Percentiles rank a stretch among this genome's conserved stretches.
Conservation (phyloP, 768 basidiomycete species). For the Collybia nuda region DNA sequence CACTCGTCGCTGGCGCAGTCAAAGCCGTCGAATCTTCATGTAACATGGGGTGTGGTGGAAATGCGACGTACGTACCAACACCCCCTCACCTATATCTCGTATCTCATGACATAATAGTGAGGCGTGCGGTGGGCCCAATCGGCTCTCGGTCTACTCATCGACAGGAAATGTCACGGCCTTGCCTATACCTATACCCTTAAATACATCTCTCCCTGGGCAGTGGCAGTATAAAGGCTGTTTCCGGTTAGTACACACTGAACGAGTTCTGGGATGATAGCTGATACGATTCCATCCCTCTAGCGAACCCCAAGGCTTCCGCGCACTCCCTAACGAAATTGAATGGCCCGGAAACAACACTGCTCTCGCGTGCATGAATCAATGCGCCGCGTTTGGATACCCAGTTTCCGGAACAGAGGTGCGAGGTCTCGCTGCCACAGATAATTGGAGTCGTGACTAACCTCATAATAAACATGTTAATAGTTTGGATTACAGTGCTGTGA, state of each 20-base stretch:
- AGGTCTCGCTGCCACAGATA: not conserved
- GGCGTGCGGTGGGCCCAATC: conserved; percentile 72
- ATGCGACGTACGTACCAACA: conserved; percentile 46
- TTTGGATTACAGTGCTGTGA: conserved; percentile 74
- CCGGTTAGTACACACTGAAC: conserved; percentile 36
- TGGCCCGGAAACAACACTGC: conserved; percentile 64
- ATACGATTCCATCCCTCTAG: conserved; percentile 26
- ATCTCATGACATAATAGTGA: conserved; percentile 33
- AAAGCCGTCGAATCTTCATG: conserved; percentile 51
- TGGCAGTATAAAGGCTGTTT: conserved; percentile 72
- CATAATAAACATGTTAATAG: conserved; percentile 19
- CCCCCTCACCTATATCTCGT: not conserved
- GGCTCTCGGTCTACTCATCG: conserved; percentile 66
- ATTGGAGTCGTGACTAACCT: no score
- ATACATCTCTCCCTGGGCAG: conserved; percentile 56
- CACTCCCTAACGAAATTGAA: conserved; percentile 63
- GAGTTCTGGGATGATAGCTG: no score
- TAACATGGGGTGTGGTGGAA: conserved; percentile 74
- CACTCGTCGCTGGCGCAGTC: conserved; percentile 60
- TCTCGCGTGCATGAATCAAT: conserved; percentile 63
- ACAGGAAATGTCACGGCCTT: conserved; percentile 48
- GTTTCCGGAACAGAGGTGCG: conserved; percentile 63
- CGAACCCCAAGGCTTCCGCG: conserved; percentile 41
- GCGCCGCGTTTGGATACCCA: conserved; percentile 69
- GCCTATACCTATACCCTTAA: conserved; percentile 59